Conservation (phyloP, 179 eudicot genomes). For the Actinidia chinensis region DNA sequence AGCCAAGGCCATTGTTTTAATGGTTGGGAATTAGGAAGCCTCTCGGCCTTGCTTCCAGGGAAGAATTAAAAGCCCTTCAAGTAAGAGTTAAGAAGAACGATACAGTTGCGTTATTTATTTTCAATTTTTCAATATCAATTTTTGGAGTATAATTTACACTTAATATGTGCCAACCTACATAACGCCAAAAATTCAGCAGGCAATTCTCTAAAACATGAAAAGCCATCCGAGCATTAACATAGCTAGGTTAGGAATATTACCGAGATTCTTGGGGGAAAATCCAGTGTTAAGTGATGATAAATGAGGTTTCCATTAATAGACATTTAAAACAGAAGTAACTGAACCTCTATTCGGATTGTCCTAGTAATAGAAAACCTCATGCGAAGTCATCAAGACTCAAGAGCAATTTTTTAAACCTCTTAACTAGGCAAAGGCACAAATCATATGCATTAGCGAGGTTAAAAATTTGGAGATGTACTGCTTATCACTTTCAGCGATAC, state of each 20-base stretch:
- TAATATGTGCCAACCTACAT: too few species aligned
- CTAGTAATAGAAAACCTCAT: not conserved
- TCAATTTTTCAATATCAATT: not conserved
- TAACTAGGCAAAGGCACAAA: not conserved
- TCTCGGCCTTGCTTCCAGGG: not conserved
- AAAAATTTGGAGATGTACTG: slow-evolving; percentile 40
- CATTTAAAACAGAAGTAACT: not conserved
- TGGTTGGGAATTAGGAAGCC: not conserved
- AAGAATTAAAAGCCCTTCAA: not conserved
- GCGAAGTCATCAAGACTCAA: not conserved
- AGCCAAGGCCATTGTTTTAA: too few species aligned
- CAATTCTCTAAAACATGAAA: too few species aligned
- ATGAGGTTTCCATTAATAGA: not conserved
- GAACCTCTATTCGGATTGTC: not conserved
- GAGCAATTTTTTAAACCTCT: not conserved
- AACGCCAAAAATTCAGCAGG: too few species aligned
- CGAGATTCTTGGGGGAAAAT: not conserved
- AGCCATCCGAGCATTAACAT: not conserved
- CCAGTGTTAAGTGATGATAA: not conserved
- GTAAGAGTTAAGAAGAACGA: not conserved
- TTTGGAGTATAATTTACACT: too few species aligned
- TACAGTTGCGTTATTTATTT: not conserved
- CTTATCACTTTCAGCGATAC: slow-evolving; percentile 71
- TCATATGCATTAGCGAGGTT: not conserved
- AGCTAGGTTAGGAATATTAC: not conserved